Percentiles rank a stretch among this genome's conserved stretches.
Conservation (phyloP, 2,329 filamentous ascomycete genomes). For the Cladobotryum mycophilum region DNA sequence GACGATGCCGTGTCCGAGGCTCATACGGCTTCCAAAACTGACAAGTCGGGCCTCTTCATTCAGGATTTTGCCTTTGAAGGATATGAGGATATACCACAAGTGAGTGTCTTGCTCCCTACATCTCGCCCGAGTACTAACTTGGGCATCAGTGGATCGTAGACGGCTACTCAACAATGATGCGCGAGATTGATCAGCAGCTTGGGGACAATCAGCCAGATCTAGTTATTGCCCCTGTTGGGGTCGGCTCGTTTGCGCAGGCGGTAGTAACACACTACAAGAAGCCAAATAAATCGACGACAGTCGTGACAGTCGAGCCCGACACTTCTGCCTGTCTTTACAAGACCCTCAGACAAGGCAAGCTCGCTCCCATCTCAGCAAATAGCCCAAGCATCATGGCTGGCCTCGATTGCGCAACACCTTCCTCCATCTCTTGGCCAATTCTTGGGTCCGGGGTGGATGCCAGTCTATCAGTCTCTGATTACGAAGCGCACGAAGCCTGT, state of each 20-base stretch:
- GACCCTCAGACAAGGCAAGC: conserved; percentile 42
- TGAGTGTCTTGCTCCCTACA: conserved; percentile 19
- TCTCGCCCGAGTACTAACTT: not conserved
- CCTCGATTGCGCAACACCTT: conserved; percentile 66
- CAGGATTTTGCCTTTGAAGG: conserved; percentile 63
- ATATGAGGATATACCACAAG: conserved; percentile 59
- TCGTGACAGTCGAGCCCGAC: conserved; percentile 67
- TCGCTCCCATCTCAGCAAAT: conserved; percentile 45
- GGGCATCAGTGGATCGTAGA: conserved; percentile 61
- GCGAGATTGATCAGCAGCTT: conserved; percentile 58
- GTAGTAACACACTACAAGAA: conserved; percentile 60
- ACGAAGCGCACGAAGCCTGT: conserved; percentile 54
- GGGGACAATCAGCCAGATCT: conserved; percentile 33
- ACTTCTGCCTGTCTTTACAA: conserved; percentile 53
- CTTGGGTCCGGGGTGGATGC: conserved; percentile 54
- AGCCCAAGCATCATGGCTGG: conserved; percentile 65
- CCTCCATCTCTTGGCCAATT: conserved; percentile 57
- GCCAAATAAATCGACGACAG: conserved; percentile 20
- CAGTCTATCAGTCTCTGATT: conserved; percentile 53
- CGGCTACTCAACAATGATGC: conserved; percentile 68
- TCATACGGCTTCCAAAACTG: conserved; percentile 32
- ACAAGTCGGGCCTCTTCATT: conserved; percentile 47
- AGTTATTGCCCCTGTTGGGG: conserved; percentile 62
- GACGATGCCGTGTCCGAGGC: conserved; percentile 54
- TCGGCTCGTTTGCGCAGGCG: conserved; percentile 66